A percentile compares a stretch with the other conserved stretches of the same genome.
These are phyloP conservation scores for Mytilinidion resinicola DNA, from an alignment of 495 filamentous ascomycete species.

Conservation along the genomic window DNA sequence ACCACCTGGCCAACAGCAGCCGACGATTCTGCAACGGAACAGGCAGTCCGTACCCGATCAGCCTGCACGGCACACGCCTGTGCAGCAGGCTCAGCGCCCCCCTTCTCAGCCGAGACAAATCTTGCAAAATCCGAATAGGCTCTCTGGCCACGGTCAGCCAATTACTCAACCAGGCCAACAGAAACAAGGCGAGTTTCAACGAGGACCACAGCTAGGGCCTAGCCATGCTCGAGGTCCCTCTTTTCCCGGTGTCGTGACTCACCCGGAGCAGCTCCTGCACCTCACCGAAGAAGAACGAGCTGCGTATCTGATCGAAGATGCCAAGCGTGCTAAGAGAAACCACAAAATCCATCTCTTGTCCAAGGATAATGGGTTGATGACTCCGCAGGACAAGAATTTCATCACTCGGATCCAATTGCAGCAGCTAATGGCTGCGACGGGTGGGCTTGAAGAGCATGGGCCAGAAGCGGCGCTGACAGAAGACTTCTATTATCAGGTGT, in stretches of 20 bases:
- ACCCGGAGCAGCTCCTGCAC: slow-evolving; percentile 66
- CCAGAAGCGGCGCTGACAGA: slow-evolving; percentile 74
- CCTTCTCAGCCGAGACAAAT: slow-evolving; percentile 42
- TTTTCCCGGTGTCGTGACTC: slow-evolving; percentile 48
- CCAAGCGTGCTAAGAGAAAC: slow-evolving; percentile 91
- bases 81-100: slow-evolving; percentile 37
- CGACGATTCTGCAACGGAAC: slow-evolving; percentile 46
- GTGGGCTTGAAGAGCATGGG: slow-evolving; percentile 71
- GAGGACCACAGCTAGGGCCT: slow-evolving; percentile 16
- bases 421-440: slow-evolving; percentile 86
- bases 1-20: slow-evolving; percentile 37
- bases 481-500: slow-evolving; percentile 98
- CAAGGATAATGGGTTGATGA: slow-evolving; percentile 95
- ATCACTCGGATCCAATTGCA: slow-evolving; percentile 96
- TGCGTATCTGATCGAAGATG: slow-evolving; percentile 79
- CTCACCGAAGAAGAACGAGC: slow-evolving; percentile 73
- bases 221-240: slow-evolving; percentile 35
- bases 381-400: slow-evolving; percentile 98
- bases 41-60: slow-evolving; percentile 34
- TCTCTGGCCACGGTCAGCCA: slow-evolving; percentile 34
- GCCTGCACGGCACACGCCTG: slow-evolving; percentile 20
- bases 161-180: slow-evolving; percentile 26
- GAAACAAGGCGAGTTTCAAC: slow-evolving; percentile 28
- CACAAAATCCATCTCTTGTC: slow-evolving; percentile 96
- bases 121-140: slow-evolving; percentile 45